phyloP scores from a whole-genome alignment of 371 early-diverging fungal genomes.

The Nosema muscidifuracis region DNA sequence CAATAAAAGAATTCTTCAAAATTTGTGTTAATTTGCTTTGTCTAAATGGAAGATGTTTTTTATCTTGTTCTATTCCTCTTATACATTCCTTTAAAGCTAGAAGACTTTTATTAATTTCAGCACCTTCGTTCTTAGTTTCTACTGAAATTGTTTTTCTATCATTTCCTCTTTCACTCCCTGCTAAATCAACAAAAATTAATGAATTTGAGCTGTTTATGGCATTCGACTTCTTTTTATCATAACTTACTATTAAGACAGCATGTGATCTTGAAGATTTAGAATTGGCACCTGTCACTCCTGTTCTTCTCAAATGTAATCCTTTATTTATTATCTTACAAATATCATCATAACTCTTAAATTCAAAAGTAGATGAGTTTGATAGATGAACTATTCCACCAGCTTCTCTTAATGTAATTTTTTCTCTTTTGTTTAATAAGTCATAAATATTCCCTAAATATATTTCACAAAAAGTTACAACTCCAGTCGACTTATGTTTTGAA shows the following conservation, averaged over 20 bases:
- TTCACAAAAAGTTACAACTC: conserved; percentile 36
- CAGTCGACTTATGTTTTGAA: conserved; percentile 37
- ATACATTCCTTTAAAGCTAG: conserved; percentile 92
- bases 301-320: conserved; percentile 66
- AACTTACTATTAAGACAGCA: conserved; percentile 67
- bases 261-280: conserved; percentile 88
- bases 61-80: conserved; percentile 81
- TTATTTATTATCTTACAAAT: conserved; percentile 77
- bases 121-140: conserved; percentile 85
- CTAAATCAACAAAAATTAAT: conserved; percentile 84
- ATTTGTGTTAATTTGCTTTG: conserved; percentile 91
- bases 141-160: conserved; percentile 82
- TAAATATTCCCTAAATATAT: conserved; percentile 46
- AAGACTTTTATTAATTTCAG: conserved; percentile 92
- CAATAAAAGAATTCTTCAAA: conserved; percentile 89
- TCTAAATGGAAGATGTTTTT: conserved; percentile 83
- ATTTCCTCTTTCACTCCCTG: conserved; percentile 93
- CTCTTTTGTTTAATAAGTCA: conserved; percentile 27
- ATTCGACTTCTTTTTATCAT: neutral
- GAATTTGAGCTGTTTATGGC: conserved; percentile 8
- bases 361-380: conserved; percentile 71
- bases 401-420: conserved; percentile 63
- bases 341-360: conserved; percentile 69
- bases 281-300: conserved; percentile 83
- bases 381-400: conserved; percentile 73